phyloP scores from a whole-genome alignment of 2,329 filamentous ascomycete genomes.

The Hymenoscyphus fructigenus region DNA sequence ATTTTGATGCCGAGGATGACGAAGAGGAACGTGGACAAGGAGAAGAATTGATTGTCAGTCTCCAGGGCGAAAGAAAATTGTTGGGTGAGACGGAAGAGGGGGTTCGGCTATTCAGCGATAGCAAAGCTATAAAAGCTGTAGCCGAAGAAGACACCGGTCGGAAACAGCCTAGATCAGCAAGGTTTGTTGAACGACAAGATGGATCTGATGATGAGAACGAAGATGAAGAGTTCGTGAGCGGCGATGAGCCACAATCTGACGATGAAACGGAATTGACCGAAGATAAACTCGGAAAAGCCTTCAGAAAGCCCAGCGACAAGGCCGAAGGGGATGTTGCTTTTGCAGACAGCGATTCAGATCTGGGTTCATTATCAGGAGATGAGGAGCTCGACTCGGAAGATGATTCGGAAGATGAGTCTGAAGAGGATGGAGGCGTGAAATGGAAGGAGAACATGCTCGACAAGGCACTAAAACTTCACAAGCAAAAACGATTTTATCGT shows the following conservation, averaged over 20 bases:
- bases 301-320: conserved; percentile 53
- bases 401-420: conserved; percentile 51
- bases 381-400: conserved; percentile 42
- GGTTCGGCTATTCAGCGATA: conserved; percentile 81
- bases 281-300: conserved; percentile 60
- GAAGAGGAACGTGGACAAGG: conserved; percentile 80
- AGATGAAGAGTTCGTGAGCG: conserved; percentile 41
- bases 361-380: conserved; percentile 75
- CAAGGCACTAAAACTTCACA: conserved; percentile 70
- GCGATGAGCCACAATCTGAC: conserved; percentile 43
- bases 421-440: conserved; percentile 69
- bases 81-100: conserved; percentile 81
- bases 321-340: conserved; percentile 77
- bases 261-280: conserved; percentile 59
- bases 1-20: conserved; percentile 67
- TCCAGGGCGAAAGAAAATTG: conserved; percentile 79
- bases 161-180: conserved; percentile 56
- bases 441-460: conserved; percentile 90
- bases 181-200: conserved; percentile 61
- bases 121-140: conserved; percentile 62
- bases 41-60: conserved; percentile 87
- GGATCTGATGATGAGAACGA: conserved; percentile 57
- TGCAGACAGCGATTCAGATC: conserved; percentile 94
- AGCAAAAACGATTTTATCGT: conserved; percentile 69
- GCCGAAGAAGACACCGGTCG: conserved; percentile 60